phyloP scores from a whole-genome alignment of 495 filamentous ascomycete species.

The Corynascus novoguineensis region DNA sequence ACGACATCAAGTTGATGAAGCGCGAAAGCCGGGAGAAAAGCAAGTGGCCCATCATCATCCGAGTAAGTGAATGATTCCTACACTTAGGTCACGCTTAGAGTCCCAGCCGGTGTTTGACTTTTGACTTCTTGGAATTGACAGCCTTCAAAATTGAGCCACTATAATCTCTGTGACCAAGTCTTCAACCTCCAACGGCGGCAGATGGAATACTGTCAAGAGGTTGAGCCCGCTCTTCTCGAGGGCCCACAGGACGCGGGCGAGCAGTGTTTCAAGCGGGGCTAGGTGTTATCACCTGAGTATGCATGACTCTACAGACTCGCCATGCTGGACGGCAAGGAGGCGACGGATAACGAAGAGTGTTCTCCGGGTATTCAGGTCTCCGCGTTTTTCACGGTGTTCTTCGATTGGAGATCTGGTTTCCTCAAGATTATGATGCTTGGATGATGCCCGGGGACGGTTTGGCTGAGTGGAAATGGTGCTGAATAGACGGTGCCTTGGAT shows the following conservation, averaged over 20 bases:
- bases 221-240: neutral
- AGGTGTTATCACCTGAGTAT: neutral
- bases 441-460: neutral
- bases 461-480: neutral
- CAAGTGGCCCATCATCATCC: neutral
- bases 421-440: neutral
- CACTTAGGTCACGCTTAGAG: too few species aligned
- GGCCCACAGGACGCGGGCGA: neutral
- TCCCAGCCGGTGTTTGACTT: neutral
- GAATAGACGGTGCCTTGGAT: too few species aligned
- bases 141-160: neutral
- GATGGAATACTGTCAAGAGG: neutral
- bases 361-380: neutral
- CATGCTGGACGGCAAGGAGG: neutral
- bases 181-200: neutral
- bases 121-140: neutral
- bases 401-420: neutral
- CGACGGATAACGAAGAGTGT: neutral
- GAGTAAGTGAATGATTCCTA: neutral
- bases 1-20: slow-evolving; percentile 6
- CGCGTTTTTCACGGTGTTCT: neutral
- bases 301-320: neutral
- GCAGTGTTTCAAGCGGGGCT: neutral
- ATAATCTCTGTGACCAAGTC: neutral
- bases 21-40: neutral